phyloP scores from a whole-genome alignment of 2,329 filamentous ascomycete genomes.

The Trichoderma hamatum region DNA sequence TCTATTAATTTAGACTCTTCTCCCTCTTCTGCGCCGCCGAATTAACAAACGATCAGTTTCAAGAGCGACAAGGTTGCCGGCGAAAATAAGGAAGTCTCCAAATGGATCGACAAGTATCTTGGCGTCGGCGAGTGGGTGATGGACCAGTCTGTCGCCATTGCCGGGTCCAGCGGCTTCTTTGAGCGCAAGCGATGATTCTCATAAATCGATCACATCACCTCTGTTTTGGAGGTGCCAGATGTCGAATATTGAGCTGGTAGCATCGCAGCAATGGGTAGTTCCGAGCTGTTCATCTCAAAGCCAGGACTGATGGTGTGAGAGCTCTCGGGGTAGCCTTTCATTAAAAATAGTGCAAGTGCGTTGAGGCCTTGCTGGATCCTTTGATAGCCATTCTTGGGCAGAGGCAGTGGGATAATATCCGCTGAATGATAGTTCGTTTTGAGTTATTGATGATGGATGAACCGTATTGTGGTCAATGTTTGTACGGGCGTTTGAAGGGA shows the following conservation, averaged over 20 bases:
- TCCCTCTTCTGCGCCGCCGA: background rate
- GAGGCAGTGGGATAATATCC: background rate
- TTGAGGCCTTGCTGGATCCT: background rate
- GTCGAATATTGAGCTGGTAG: background rate
- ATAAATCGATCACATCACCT: background rate
- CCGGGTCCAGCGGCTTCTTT: slow-evolving; percentile 86
- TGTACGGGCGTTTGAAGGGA: slow-evolving; percentile 23
- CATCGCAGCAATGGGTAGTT: background rate
- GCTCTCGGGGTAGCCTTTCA: background rate
- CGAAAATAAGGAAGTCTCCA: slow-evolving; percentile 80
- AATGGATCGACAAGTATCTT: slow-evolving; percentile 92
- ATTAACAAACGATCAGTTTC: slow-evolving; percentile 65
- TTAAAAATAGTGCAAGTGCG: background rate
- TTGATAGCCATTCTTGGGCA: background rate
- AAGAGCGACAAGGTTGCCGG: slow-evolving; percentile 79
- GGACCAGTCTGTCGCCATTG: slow-evolving; percentile 93
- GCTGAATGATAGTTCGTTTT: slow-evolving; percentile 1
- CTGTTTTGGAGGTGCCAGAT: background rate
- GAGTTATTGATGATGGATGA: slow-evolving; percentile 20
- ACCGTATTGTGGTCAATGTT: slow-evolving; percentile 12
- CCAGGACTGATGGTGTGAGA: background rate
- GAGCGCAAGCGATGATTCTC: slow-evolving; percentile 75
- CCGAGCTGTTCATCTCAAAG: background rate
- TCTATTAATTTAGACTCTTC: background rate
- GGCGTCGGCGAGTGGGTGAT: slow-evolving; percentile 97